A percentile compares a stretch with the other conserved stretches of the same genome.
phyloP scores from a whole-genome alignment of 495 filamentous ascomycete species.

The Neurospora sublineolata region DNA sequence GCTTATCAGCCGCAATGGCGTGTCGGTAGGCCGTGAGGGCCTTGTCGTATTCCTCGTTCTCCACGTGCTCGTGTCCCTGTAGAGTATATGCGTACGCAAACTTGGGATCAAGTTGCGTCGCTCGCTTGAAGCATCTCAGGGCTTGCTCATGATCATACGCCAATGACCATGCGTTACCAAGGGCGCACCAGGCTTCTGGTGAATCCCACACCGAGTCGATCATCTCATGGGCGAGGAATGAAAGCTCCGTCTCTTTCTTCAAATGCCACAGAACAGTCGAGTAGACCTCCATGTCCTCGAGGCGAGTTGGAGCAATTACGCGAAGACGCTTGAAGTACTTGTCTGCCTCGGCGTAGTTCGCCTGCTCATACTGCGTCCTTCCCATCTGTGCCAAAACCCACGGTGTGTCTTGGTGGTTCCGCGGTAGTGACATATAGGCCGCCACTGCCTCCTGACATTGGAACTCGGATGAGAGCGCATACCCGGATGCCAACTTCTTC shows the following conservation, averaged over 20 bases:
- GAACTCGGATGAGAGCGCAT: conserved; percentile 64
- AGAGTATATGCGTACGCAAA: conserved; percentile 94
- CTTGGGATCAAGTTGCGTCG: conserved; percentile 75
- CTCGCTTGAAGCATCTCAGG: conserved; percentile 86
- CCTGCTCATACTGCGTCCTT: conserved; percentile 78
- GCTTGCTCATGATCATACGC: conserved; percentile 91
- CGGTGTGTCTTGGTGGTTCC: conserved; percentile 78
- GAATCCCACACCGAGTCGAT: conserved; percentile 76
- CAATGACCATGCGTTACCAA: conserved; percentile 94
- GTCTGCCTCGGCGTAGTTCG: conserved; percentile 72
- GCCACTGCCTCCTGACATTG: conserved; percentile 65
- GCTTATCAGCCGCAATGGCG: conserved; percentile 69
- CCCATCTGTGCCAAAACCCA: conserved; percentile 89
- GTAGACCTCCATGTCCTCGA: conserved; percentile 94
- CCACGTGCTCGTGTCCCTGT: conserved; percentile 92
- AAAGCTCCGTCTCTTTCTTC: conserved; percentile 81
- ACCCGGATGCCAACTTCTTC: conserved; percentile 68
- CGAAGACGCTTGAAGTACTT: conserved; percentile 70
- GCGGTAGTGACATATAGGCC: conserved; percentile 54
- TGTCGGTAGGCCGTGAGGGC: conserved; percentile 73
- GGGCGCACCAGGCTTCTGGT: conserved; percentile 87
- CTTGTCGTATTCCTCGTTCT: conserved; percentile 94
- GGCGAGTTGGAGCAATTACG: conserved; percentile 59
- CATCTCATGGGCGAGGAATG: conserved; percentile 82
- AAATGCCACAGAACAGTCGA: conserved; percentile 96